Evolutionary conservation across 768 basidiomycete genomes (phyloP).

Genomic region (Leccinum rimulosum): DNA sequence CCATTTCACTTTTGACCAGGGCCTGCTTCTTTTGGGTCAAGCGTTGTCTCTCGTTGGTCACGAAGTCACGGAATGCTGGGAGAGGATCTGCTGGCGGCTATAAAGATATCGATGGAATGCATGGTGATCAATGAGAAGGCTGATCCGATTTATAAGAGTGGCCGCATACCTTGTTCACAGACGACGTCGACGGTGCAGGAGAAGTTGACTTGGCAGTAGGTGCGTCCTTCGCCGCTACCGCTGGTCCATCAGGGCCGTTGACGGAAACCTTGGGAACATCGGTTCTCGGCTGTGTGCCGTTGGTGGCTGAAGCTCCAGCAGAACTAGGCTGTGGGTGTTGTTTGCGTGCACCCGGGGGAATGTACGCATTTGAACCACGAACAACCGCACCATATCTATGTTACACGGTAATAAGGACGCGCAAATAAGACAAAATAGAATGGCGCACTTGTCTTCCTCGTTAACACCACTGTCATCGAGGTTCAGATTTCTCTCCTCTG

Average conservation of each 20-base stretch:
- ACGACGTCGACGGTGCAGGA: conserved; percentile 49
- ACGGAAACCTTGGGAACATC: conserved; percentile 74
- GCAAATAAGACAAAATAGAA: conserved; percentile 9
- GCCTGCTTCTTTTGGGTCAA: conserved; percentile 89
- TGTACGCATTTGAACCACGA: conserved; percentile 84
- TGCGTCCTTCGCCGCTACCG: conserved; percentile 41
- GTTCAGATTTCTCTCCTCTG: conserved; percentile 75
- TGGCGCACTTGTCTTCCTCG: conserved; percentile 92
- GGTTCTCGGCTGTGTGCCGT: conserved; percentile 27
- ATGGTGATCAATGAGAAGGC: conserved; percentile 7
- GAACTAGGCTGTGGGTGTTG: conserved; percentile 26
- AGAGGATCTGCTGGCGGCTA: conserved; percentile 74
- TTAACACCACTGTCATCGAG: conserved; percentile 74
- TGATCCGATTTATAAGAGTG: not conserved
- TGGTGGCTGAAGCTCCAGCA: conserved; percentile 30
- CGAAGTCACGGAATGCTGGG: conserved; percentile 88
- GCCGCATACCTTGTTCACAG: conserved; percentile 50
- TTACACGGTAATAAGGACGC: conserved; percentile 19
- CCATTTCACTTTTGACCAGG: conserved; percentile 88
- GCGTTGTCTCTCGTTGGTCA: conserved; percentile 86
- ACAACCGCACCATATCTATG: conserved; percentile 89
- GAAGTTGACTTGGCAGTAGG: conserved; percentile 59
- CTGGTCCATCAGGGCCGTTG: conserved; percentile 73
- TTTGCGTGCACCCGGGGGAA: conserved; percentile 88
- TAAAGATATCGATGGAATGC: conserved; percentile 6